Base-by-base conservation (phyloP, 2,329 filamentous ascomycete species). In the Trichoderma aggressivum region DNA sequence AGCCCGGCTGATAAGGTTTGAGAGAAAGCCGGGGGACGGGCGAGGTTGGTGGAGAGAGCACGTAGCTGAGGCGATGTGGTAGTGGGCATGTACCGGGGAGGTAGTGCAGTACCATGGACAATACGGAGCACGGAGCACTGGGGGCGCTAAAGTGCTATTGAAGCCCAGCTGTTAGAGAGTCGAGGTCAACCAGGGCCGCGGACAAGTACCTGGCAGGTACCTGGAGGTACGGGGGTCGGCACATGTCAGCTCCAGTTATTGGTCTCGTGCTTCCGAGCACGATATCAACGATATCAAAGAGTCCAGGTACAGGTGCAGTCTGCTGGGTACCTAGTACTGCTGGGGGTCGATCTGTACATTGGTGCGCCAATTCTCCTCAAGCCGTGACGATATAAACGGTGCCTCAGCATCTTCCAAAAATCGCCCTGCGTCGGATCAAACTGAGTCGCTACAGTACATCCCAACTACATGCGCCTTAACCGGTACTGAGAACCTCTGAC, bases 1-100 rank as follows among this genome's bases (percentile, higher is more conserved):
- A 56, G 59, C 39, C 39, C 43, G 24, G 47, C 47, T 70, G 59
- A 64, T 70, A 63, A 70, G 61, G 59, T 70, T 70, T 56, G 47
- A 3, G 68, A 63, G 36, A 59, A 30, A 56, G 53, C 58, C 59
- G 56, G 66, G 66, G 62, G 62, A 55, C 47, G 50, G 63, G 32
- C 47, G 63, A 66, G 21, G 30, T 26, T 70, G 67, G 32, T 56
- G 60, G 68, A 70, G 67, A 59, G 68, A 39, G 60, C 66, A 53
- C 32, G 30, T 32, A 58, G 53, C 24, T 58, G 56, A 53, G 62
- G 47, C 32, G 6, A 34, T 18, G 65, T 26, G 50, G 65, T 59
- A 18, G 18, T 43, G 12, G 36, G 18, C 24, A 60, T 32, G 65
- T 68, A 68, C 55, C 34, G 11, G 34, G 16, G 12, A 43, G 63